These are phyloP conservation scores for Coffea humblotiana DNA, from an alignment of 305 asterid genomes.

Conservation along the genomic window DNA sequence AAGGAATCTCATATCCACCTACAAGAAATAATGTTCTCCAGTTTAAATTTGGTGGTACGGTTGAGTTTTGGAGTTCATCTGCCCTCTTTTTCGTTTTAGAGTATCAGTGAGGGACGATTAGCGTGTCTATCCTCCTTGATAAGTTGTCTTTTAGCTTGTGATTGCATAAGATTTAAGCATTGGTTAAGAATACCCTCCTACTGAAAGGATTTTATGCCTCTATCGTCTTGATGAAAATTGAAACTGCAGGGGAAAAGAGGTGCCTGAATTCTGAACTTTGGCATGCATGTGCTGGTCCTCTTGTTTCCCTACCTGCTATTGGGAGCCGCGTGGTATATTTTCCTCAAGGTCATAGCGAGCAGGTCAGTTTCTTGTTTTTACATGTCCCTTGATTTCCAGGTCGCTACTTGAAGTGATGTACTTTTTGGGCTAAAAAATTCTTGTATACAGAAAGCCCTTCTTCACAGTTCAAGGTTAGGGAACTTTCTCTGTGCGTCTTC, in stretches of 20 bases:
- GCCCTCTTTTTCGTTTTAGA: not conserved
- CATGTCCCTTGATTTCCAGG: too few relatives aligned
- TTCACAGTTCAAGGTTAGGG: too few relatives aligned
- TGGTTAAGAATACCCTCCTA: too few relatives aligned
- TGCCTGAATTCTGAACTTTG: constrained; percentile 98
- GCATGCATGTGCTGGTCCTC: constrained; percentile 98
- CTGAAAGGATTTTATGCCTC: too few relatives aligned
- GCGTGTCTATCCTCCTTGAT: not conserved
- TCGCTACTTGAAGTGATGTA: too few relatives aligned
- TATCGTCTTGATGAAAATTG: too few relatives aligned
- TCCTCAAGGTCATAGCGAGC: constrained; percentile 97
- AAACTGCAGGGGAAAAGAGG: constrained; percentile 65
- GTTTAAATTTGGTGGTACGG: not conserved
- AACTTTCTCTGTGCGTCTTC: too few relatives aligned
- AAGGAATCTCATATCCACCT: not conserved
- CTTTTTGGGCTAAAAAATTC: too few relatives aligned
- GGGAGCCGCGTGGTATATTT: constrained; percentile 93
- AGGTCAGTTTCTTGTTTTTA: constrained; percentile 42
- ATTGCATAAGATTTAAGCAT: not conserved
- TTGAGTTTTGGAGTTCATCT: not conserved
- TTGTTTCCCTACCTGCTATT: constrained; percentile 81
- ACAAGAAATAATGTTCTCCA: not conserved
- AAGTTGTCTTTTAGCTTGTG: not conserved
- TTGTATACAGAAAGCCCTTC: too few relatives aligned
- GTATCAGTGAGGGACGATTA: not conserved